Evolutionary conservation across 2,329 filamentous ascomycete species (phyloP).

Genomic region (Cladosporium halotolerans): DNA sequence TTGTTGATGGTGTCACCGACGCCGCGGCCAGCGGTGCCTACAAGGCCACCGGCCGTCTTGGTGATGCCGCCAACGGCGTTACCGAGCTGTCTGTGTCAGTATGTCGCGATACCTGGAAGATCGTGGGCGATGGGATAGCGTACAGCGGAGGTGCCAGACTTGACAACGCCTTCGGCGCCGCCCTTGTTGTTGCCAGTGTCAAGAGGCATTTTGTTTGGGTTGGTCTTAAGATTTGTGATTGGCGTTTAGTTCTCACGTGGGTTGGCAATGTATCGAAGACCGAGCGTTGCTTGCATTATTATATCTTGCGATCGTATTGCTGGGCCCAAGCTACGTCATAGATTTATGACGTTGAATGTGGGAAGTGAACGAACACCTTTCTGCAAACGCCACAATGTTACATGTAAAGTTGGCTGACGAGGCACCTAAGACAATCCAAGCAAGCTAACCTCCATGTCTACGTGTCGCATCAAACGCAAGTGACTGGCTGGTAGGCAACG

Average conservation of each 20-base stretch:
- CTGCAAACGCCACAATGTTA: no score
- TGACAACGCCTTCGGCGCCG: constrained; percentile 26
- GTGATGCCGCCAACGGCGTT: constrained; percentile 49
- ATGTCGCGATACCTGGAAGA: neutral
- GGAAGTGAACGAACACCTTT: neutral
- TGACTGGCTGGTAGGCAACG: no score
- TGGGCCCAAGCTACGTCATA: neutral
- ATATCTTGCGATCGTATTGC: neutral
- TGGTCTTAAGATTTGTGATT: neutral
- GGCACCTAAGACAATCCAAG: no score
- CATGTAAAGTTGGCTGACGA: no score
- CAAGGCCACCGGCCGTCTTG: constrained; percentile 47
- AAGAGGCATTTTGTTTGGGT: constrained; percentile 4
- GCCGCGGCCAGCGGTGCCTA: constrained; percentile 40
- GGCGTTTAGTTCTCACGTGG: neutral
- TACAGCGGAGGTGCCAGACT: constrained; percentile 29
- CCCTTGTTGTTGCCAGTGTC: constrained; percentile 15
- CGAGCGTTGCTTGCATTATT: neutral
- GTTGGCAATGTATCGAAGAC: neutral
- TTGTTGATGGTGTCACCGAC: constrained; percentile 40
- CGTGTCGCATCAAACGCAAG: no score
- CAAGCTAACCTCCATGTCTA: no score
- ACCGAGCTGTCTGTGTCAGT: constrained; percentile 35
- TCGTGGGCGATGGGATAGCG: neutral
- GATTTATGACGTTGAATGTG: neutral